Percentiles rank a stretch among this genome's conserved stretches.
Conservation (phyloP, 2,329 filamentous ascomycete genomes). For the Cladosporium velox region DNA sequence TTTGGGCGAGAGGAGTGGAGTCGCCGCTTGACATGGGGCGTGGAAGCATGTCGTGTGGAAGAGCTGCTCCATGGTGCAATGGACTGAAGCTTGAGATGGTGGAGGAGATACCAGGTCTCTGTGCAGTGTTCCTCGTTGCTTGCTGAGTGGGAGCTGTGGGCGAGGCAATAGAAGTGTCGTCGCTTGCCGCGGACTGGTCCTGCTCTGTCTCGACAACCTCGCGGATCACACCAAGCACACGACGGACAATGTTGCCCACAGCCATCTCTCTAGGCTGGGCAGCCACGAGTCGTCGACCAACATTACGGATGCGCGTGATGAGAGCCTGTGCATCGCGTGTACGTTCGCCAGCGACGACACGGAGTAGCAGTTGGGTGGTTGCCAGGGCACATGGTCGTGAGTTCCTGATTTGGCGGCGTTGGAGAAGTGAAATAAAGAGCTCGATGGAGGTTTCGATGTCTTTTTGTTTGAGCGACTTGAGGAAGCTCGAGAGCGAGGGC, state of each 20-base stretch:
- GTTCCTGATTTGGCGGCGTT: slow-evolving; percentile 84
- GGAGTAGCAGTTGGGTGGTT: slow-evolving; percentile 83
- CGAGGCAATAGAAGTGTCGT: slow-evolving; percentile 61
- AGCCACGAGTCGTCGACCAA: slow-evolving; percentile 74
- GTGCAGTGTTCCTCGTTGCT: slow-evolving; percentile 26
- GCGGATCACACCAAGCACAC: slow-evolving; percentile 85
- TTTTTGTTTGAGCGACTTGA: slow-evolving; percentile 74
- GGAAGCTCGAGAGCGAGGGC: slow-evolving; percentile 74
- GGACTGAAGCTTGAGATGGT: slow-evolving; percentile 52
- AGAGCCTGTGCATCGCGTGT: slow-evolving; percentile 77
- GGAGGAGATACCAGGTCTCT: slow-evolving; percentile 33
- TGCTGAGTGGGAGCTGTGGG: slow-evolving; percentile 41
- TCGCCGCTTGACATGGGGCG: slow-evolving; percentile 18
- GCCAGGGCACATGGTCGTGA: slow-evolving; percentile 88
- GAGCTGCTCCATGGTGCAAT: slow-evolving; percentile 44
- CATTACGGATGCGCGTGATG: slow-evolving; percentile 74
- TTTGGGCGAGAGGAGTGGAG: slow-evolving; percentile 6
- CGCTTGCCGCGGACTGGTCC: slow-evolving; percentile 57
- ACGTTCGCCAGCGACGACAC: slow-evolving; percentile 79
- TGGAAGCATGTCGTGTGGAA: slow-evolving; percentile 28
- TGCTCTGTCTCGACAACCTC: slow-evolving; percentile 84
- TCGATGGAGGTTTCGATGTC: slow-evolving; percentile 82
- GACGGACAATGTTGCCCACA: slow-evolving; percentile 89
- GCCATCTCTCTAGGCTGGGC: slow-evolving; percentile 89
- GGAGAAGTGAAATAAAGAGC: slow-evolving; percentile 79